Conservation (phyloP, 2,329 filamentous ascomycete species). For the Teratosphaeriaceae sp. region DNA sequence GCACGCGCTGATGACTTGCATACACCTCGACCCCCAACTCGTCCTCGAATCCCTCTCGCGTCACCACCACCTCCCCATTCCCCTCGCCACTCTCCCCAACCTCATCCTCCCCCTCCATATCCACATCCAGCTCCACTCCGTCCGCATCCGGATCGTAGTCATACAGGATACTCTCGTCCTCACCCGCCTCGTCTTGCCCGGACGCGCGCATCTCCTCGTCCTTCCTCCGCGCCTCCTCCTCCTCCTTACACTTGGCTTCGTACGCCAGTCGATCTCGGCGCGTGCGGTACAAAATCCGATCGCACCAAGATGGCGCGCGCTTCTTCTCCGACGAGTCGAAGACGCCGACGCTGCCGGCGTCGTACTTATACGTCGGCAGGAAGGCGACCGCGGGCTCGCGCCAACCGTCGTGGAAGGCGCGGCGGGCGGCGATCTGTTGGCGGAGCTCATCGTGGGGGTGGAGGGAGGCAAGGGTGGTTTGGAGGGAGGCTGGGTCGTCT, state of each 20-base stretch:
- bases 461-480: slow-evolving; percentile 80
- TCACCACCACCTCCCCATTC: slow-evolving; percentile 44
- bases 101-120: slow-evolving; percentile 50
- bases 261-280: slow-evolving; percentile 62
- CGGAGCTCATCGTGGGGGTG: slow-evolving; percentile 84
- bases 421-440: slow-evolving; percentile 65
- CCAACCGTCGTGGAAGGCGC: slow-evolving; percentile 88
- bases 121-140: slow-evolving; percentile 47
- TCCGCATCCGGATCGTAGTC: slow-evolving; percentile 85
- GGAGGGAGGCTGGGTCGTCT: slow-evolving; percentile 76
- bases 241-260: slow-evolving; percentile 56
- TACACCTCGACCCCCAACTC: slow-evolving; percentile 60
- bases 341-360: slow-evolving; percentile 81
- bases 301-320: slow-evolving; percentile 91
- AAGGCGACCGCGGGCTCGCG: slow-evolving; percentile 82
- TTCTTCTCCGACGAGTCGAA: slow-evolving; percentile 97
- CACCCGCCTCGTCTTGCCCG: slow-evolving; percentile 64
- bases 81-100: slow-evolving; percentile 38
- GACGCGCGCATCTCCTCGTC: slow-evolving; percentile 81
- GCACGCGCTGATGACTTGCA: slow-evolving; percentile 78
- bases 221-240: slow-evolving; percentile 59
- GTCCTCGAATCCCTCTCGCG: slow-evolving; percentile 54
- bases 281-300: slow-evolving; percentile 83
- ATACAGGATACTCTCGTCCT: slow-evolving; percentile 79
- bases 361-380: slow-evolving; percentile 95